These are phyloP conservation scores for cucumber (Cucumis sativus) DNA, from an alignment of 306 rosid species.

Conservation along the genomic window Cucumber_9930_V3 NC_026661.2:16877501-16878000, in stretches of 20 bases:
- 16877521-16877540: slow-evolving; percentile 99
- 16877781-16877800: slow-evolving; percentile 10
- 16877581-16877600: neutral
- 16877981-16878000: slow-evolving; percentile 95
- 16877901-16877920: neutral
- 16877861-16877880: neutral
- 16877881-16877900: neutral
- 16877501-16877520: slow-evolving; percentile 93
- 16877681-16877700: slow-evolving; percentile 92
- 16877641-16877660: neutral
- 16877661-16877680: slow-evolving; percentile 1
- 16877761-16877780: slow-evolving; percentile 86
- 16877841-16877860: neutral
- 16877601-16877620: neutral
- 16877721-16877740: slow-evolving; percentile 89
- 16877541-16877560: slow-evolving; percentile 25
- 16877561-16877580: neutral
- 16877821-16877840: neutral
- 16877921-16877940: slow-evolving; percentile 21
- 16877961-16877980: slow-evolving; percentile 88
- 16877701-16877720: slow-evolving; percentile 90
- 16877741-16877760: slow-evolving; percentile 98
- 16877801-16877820: neutral
- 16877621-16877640: neutral
- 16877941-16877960: slow-evolving; percentile 90